Conservation (phyloP, 805 yeast species). For the Candida coquimbonensis region DNA sequence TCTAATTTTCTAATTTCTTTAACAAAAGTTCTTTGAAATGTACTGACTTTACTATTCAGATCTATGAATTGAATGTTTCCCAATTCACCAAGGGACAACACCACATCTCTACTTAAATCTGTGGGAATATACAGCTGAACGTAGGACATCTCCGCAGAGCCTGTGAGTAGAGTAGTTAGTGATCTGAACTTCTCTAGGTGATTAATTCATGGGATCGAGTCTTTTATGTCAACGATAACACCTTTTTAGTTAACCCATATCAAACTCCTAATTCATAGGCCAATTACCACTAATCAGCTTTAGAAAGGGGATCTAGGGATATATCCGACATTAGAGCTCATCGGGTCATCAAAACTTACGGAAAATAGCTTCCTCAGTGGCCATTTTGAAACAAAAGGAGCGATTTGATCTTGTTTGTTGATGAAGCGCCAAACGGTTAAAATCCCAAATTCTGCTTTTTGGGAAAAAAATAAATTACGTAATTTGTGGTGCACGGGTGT, state of each 20-base stretch:
- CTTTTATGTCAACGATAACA: no score
- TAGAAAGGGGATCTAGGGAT: not conserved
- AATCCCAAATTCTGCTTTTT: no score
- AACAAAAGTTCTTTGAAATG: conserved; percentile 88
- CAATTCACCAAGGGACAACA: conserved; percentile 80
- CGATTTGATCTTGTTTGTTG: not conserved
- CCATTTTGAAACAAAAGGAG: conserved; percentile 12
- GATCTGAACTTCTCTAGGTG: no score
- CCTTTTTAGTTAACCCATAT: no score
- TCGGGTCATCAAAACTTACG: conserved; percentile 22
- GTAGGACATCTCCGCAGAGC: conserved; percentile 97
- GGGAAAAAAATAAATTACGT: not conserved
- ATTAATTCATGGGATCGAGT: no score
- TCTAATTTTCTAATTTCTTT: conserved; percentile 79
- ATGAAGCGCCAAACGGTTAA: no score
- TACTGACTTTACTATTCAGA: conserved; percentile 68
- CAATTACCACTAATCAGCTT: no score
- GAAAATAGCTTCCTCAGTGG: conserved; percentile 33
- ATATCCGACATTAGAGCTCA: not conserved
- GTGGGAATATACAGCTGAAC: conserved; percentile 88
- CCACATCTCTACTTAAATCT: conserved; percentile 81
- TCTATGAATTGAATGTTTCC: conserved; percentile 87
- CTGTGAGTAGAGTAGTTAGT: conserved; percentile 7
- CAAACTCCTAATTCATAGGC: no score
- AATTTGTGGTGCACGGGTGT: no score